Evolutionary conservation across 805 yeast species (phyloP), one percentile per base, ranked within the genome.

Genomic region (Ogataea nitratoaversa): DNA sequence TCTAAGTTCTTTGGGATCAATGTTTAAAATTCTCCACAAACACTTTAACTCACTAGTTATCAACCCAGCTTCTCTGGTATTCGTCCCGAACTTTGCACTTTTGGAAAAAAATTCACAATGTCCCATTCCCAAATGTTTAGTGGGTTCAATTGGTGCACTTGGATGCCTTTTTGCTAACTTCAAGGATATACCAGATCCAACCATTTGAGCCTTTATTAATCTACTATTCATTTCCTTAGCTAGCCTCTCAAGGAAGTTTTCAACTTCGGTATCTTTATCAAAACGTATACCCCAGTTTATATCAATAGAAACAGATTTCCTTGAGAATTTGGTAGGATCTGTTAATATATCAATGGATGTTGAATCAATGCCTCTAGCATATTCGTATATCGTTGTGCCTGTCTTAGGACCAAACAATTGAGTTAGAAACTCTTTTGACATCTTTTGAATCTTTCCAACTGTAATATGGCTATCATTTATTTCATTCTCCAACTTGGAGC

Each of bases 251-350:
- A 87, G 54, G 53, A 91, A 93, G 4, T 40, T 48, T 46, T 83
- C 90, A 19, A 83, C 76, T 54, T 91, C 87, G 0, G 61, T 57
- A 23, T 73, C 66, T 1, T 65, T 66, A 24, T 78, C 74, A 48
- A 90, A 84, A 35, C 98, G 57, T 1, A 91, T 84, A 0, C 96
- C 98, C 82, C 88, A 91, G 46, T 88, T 86, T 20, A 91, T 82
- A 55, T 91, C 98, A 4, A 89, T 84, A 0, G 95, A 87, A 0
- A 91, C 73, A 1, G 93, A 76, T 51, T 87, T 88, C 20, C 95
- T 68, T 11, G 76, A 70, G 16, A 79, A 68, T 38, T 64, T 77
- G 13, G 67, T 63, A 8, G 79, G 76, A 24, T 69, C 67, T 8
- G 58, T 45, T 23, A 77, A 58, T n/a, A 82, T 65, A 29, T 74